phyloP scores from a whole-genome alignment of 1,284 basidiomycete species.

The Ganoderma sp. region DNA sequence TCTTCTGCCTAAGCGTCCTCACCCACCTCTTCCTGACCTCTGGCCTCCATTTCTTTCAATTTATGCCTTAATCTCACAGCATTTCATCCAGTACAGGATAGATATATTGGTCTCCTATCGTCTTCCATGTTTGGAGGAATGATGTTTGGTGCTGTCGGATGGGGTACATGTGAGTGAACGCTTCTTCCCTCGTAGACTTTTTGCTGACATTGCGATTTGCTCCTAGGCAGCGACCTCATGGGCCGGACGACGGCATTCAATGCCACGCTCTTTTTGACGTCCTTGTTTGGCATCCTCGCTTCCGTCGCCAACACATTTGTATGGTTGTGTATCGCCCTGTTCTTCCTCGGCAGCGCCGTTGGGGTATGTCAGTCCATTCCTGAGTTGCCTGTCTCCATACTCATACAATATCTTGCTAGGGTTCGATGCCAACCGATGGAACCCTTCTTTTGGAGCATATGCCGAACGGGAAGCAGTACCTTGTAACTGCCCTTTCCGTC shows the following conservation, averaged over 20 bases:
- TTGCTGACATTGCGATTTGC: neutral
- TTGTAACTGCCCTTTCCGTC: conserved; percentile 93
- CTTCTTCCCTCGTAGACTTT: conserved; percentile 12
- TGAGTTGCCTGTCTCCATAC: conserved; percentile 18
- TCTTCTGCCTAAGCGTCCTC: neutral
- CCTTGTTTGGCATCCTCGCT: conserved; percentile 86
- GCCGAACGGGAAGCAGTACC: conserved; percentile 88
- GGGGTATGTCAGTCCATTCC: conserved; percentile 59
- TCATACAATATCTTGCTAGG: conserved; percentile 47
- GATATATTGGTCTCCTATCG: conserved; percentile 75
- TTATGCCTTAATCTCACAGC: neutral
- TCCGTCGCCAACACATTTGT: conserved; percentile 79
- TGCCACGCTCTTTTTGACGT: conserved; percentile 87
- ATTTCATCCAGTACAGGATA: conserved; percentile 65
- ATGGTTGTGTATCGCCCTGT: conserved; percentile 79
- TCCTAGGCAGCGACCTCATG: conserved; percentile 70
- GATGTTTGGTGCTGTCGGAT: conserved; percentile 94
- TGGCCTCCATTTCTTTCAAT: neutral
- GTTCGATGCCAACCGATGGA: conserved; percentile 97
- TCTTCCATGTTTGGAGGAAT: conserved; percentile 90
- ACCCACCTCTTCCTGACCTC: neutral
- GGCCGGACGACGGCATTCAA: conserved; percentile 93
- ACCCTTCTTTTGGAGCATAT: conserved; percentile 94
- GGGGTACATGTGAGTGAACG: conserved; percentile 78
- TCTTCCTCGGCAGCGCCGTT: conserved; percentile 90